Conservation (phyloP, 441 rosid species). For the Dalechampia spathulata region DNA sequence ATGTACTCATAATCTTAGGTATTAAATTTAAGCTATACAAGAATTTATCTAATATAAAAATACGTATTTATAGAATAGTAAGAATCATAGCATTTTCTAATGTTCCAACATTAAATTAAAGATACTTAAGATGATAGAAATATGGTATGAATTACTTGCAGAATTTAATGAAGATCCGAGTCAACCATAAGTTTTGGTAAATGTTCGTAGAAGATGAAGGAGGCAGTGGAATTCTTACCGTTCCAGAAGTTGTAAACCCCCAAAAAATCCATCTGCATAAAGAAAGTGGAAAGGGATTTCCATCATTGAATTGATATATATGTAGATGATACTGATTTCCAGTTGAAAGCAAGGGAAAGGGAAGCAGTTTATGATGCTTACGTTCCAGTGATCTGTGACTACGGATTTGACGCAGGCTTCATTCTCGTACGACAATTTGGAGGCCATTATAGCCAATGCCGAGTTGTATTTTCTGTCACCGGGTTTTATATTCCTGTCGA, state of each 20-base stretch:
- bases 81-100: no score
- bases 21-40: no score
- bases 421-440: constrained; percentile 65
- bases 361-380: background rate
- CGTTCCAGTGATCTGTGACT: constrained; percentile 42
- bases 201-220: background rate
- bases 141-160: no score
- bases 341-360: no score
- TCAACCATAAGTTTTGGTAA: background rate
- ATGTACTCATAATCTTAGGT: no score
- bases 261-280: constrained; percentile 59
- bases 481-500: constrained; percentile 27
- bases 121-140: no score
- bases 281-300: background rate
- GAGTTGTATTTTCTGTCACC: constrained; percentile 32
- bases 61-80: no score
- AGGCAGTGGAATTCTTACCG: constrained; percentile 29
- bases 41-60: no score
- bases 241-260: constrained; percentile 46
- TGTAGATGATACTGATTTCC: no score
- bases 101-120: no score
- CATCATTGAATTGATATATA: background rate
- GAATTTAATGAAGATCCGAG: background rate
- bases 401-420: constrained; percentile 29
- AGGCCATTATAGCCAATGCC: constrained; percentile 56